Evolutionary conservation across 257 asterid genomes (phyloP), one percentile per base, ranked within the genome.

Genomic region (Verbascum thapsus): DNA sequence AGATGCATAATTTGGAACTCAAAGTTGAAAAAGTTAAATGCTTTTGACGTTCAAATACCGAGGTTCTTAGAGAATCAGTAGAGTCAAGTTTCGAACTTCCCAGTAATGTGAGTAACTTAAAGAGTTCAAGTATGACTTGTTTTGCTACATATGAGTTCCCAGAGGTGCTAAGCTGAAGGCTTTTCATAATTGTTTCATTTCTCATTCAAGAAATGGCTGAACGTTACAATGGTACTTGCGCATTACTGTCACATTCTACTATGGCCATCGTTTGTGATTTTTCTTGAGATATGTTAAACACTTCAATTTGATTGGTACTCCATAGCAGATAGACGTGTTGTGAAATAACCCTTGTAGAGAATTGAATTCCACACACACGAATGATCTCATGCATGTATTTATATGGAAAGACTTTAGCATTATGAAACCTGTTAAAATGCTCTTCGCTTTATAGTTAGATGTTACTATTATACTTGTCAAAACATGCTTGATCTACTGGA

Each of bases 161-260:
- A 35, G 40, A 23, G 17, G 20, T 58, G 45, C 62, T 56, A 26
- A 32, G 18, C 30, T 39, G 32, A 72, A 61, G 37, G 71, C 58
- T 35, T 20, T 48, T 37, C 43, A 32, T 22, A 18, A 10, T 38
- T 9, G 20, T 39, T 51, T 34, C 54, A 32, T 41, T 32, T 30
- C 6, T 38, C 32, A 2, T 23, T 37, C 3, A 35, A 68, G 38
- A 20, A 30, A 34, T 50, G 68, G 20, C 17, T 20, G 49, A 20
- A 53, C 12, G 23, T 39, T 34, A n/a, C 4, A 19, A 12, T 18
- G n/a, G 41, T 11, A 12, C 30, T 13, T 26, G 57, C 5, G 20
- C 8, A 43, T 53, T 39, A 53, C 15, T 69, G 22, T 32, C 23
- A 42, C 50, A 22, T 8, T 69, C 4, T 61, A 10, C 11, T 30